Evolutionary conservation across 768 basidiomycete genomes (phyloP), one percentile per base, ranked within the genome.

Genomic region (Grammothele lineata): DNA sequence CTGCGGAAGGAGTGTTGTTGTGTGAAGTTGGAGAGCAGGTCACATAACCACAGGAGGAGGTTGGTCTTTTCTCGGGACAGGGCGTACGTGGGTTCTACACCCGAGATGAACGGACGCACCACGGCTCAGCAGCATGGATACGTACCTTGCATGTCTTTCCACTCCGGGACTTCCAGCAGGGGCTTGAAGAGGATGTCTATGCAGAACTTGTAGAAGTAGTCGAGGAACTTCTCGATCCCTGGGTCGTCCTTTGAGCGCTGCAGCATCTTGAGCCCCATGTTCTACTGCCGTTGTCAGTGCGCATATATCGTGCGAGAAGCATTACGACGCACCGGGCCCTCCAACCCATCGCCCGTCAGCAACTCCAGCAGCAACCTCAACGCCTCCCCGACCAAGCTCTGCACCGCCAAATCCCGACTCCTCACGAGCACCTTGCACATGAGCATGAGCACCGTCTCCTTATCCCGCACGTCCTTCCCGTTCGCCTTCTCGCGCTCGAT

Each of bases 161-260:
- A 85, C 55, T 90, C 87, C 3, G 87, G 80, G 21, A 96, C 69
- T 45, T 90, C 71, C 57, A 70, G 63, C 35, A 96, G 69, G 5
- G 96, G 94, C 61, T 79, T 81, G 69, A 92, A 85, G 41, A 99
- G 70, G n/a, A 75, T 74, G n/a, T 76, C 68, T 50, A 85, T 71
- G 61, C 86, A 90, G 37, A 79, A 73, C 65, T 92, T 91, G 70
- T 97, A 97, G 66, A 97, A 95, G 63, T 92, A 91, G 32, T 93
- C 87, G 60, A 94, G 72, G 72, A 93, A 99, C 47, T 82, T 79
- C 64, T 98, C 96, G 1, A 85, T 85, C 27, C 81, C 78, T 5
- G 87, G 85, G 43, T 92, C 89, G 54, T 95, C 93, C 64, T 87
- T 92, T 44, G 68, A 58, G 5, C 84, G 81, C 42, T 53, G 51